Conservation (phyloP, 2,329 filamentous ascomycete species). For the Parastagonospora nodorum region DNA sequence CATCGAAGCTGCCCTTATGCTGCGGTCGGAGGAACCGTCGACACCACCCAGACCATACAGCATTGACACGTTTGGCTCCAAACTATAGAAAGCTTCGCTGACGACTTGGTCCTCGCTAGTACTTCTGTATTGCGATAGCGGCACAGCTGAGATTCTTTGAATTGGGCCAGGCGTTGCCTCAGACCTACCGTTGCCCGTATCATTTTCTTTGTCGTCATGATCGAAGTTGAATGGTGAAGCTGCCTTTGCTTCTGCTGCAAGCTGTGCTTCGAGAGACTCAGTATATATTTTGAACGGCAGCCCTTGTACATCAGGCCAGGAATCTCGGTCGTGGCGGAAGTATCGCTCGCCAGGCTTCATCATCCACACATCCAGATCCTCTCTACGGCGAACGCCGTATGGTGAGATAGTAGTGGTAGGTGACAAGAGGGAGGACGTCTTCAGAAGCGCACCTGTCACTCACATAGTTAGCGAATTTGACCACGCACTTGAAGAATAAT, state of each 20-base stretch:
- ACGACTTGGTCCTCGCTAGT: conserved; percentile 4
- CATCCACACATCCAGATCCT: conserved; percentile 8
- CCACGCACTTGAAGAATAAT: no score
- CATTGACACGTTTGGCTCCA: background rate
- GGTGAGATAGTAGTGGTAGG: background rate
- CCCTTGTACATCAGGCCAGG: conserved; percentile 11
- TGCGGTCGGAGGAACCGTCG: conserved; percentile 4
- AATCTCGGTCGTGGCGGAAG: conserved; percentile 7
- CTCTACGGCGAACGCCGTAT: conserved; percentile 1
- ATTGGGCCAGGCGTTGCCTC: conserved; percentile 2
- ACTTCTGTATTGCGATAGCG: conserved; percentile 16
- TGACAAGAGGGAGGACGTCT: background rate
- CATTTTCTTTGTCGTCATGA: conserved; percentile 31
- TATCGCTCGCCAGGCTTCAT: conserved; percentile 5
- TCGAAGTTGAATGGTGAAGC: conserved; percentile 23
- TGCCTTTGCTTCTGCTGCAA: conserved; percentile 19
- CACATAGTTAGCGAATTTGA: background rate
- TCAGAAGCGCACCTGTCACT: background rate
- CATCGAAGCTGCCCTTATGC: background rate
- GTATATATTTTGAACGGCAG: conserved; percentile 20
- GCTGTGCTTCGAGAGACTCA: conserved; percentile 24
- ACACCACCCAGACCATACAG: conserved; percentile 22
- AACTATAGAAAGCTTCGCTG: conserved; percentile 10
- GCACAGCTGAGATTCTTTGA: conserved; percentile 16
- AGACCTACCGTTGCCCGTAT: conserved; percentile 3